Percentiles rank a stretch among this genome's conserved stretches.
phyloP scores from a whole-genome alignment of 2,329 filamentous ascomycete genomes.

The Penicillium sp. region DNA sequence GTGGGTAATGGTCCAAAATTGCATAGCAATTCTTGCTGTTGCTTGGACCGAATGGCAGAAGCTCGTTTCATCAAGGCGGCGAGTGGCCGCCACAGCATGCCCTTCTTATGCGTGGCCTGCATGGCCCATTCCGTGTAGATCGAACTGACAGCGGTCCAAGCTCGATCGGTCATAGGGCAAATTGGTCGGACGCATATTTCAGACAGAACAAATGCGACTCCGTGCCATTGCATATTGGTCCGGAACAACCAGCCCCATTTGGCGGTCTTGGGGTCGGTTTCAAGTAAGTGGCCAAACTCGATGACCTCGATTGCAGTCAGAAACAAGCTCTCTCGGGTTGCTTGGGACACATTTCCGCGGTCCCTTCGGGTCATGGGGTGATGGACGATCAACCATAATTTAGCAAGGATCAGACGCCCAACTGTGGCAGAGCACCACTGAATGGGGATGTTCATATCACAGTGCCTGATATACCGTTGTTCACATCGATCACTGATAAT shows the following conservation, averaged over 20 bases:
- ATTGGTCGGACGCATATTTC: slow-evolving; percentile 58
- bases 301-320: slow-evolving; percentile 71
- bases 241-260: slow-evolving; percentile 66
- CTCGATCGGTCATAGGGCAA: slow-evolving; percentile 58
- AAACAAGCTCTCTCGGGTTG: slow-evolving; percentile 67
- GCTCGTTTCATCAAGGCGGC: slow-evolving; percentile 61
- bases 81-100: slow-evolving; percentile 63
- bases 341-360: slow-evolving; percentile 57
- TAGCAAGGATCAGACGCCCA: slow-evolving; percentile 69
- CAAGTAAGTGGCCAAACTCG: slow-evolving; percentile 66
- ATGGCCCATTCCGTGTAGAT: slow-evolving; percentile 41
- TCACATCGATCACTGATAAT: slow-evolving; percentile 56
- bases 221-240: slow-evolving; percentile 65
- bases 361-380: slow-evolving; percentile 66
- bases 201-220: slow-evolving; percentile 59
- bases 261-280: slow-evolving; percentile 59
- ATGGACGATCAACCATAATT: slow-evolving; percentile 74
- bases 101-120: slow-evolving; percentile 45
- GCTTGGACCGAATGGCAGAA: slow-evolving; percentile 51
- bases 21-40: slow-evolving; percentile 35
- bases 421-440: slow-evolving; percentile 69
- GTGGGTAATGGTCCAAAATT: slow-evolving; percentile 18
- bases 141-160: slow-evolving; percentile 57
- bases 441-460: slow-evolving; percentile 52
- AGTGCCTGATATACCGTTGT: slow-evolving; percentile 54